Percentiles rank a stretch among this genome's conserved stretches.
Evolutionary conservation across 169 alveolate species (phyloP).

Genomic region (Plasmodium malariae): DNA sequence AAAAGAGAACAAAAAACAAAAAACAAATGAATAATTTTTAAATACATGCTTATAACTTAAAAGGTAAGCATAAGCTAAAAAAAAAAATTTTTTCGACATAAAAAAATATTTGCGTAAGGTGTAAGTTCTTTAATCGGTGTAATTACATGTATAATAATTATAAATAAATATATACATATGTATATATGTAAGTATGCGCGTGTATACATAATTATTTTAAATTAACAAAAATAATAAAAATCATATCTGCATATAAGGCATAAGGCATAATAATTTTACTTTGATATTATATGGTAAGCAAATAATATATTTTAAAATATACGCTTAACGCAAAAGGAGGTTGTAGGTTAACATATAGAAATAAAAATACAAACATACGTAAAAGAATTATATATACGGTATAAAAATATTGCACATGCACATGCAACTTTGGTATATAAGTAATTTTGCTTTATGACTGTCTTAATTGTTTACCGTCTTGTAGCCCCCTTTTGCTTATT

Average conservation of each 20-base stretch:
- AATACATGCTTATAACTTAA: background rate
- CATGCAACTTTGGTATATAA: no score
- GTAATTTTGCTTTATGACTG: background rate
- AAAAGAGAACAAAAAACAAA: slow-evolving; percentile 25
- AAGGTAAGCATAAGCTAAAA: background rate
- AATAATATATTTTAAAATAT: no score
- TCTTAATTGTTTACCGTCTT: background rate
- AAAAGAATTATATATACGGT: background rate
- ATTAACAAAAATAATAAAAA: background rate
- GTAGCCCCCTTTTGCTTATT: background rate
- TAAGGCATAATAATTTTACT: no score
- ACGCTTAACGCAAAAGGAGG: no score
- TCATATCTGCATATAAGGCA: no score
- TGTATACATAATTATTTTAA: background rate
- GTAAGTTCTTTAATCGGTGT: slow-evolving; percentile 8
- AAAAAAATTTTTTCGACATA: slow-evolving; percentile 3
- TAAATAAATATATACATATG: background rate
- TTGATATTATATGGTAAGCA: no score
- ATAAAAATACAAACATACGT: no score
- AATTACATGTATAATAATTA: background rate
- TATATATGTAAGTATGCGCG: background rate
- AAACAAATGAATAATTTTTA: slow-evolving; percentile 39
- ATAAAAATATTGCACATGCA: no score
- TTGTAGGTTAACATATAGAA: no score
- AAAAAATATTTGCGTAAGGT: background rate